Evolutionary conservation across 2,329 filamentous ascomycete genomes (phyloP).

Genomic region (Alternaria metachromatica): DNA sequence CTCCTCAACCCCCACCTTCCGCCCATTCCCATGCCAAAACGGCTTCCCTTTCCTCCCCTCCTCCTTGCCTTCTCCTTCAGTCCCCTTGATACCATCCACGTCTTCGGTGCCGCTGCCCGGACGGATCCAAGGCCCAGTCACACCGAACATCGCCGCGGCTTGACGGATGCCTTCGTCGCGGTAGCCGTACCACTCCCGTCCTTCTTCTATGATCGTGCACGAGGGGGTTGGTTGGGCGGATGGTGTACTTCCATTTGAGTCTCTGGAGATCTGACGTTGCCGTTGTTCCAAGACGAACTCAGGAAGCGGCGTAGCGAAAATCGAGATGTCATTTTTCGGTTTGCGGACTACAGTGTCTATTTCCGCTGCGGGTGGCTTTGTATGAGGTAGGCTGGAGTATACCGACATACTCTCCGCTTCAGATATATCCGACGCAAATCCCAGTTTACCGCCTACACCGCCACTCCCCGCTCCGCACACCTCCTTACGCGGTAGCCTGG

Average conservation of each 20-base stretch:
- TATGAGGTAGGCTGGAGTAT: too few relatives aligned
- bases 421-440: too few relatives aligned
- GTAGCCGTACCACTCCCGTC: background rate
- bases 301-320: background rate
- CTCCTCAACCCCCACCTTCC: background rate
- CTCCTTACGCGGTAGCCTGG: too few relatives aligned
- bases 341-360: rapidly evolving
- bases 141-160: background rate
- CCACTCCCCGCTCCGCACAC: too few relatives aligned
- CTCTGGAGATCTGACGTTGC: background rate
- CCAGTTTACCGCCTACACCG: too few relatives aligned
- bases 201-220: background rate
- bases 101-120: too few relatives aligned
- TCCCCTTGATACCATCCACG: background rate
- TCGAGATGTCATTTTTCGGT: background rate
- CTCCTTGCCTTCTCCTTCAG: rapidly evolving
- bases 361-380: rapidly evolving
- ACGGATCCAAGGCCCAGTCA: background rate
- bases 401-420: too few relatives aligned
- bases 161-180: rapidly evolving
- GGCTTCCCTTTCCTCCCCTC: background rate
- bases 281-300: background rate
- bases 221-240: too few relatives aligned
- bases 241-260: too few relatives aligned
- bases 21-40: background rate